Evolutionary conservation across 345 rosid species (phyloP).

Genomic region (Dovyalis caffra): DNA sequence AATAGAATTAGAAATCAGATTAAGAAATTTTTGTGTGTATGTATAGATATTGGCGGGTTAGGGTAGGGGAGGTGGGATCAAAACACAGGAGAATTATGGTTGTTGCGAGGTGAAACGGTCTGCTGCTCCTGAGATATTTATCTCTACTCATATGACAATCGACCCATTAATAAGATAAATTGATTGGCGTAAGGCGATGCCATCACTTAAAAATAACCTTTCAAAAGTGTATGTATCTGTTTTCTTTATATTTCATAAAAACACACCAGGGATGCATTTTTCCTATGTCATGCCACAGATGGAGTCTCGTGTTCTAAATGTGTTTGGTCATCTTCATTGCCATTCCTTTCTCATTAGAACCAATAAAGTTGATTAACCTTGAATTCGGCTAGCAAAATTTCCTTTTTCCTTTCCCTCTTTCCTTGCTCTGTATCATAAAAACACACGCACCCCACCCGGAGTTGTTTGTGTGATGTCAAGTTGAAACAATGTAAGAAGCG

Average conservation of each 20-base stretch:
- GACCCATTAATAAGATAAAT: too few species aligned
- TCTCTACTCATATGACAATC: too few species aligned
- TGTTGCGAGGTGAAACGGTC: too few species aligned
- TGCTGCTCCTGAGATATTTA: too few species aligned
- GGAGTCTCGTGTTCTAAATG: background rate
- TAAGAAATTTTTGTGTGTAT: too few species aligned
- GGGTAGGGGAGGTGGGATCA: too few species aligned
- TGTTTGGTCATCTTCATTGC: background rate
- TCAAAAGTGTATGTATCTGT: background rate
- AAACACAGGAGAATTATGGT: too few species aligned
- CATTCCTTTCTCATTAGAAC: background rate
- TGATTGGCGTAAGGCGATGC: too few species aligned
- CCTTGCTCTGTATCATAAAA: too few species aligned
- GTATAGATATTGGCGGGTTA: too few species aligned
- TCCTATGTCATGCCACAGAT: background rate
- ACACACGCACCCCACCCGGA: background rate
- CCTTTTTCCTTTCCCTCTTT: background rate
- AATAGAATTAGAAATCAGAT: too few species aligned
- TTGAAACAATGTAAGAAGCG: background rate
- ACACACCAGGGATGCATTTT: background rate
- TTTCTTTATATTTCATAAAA: background rate
- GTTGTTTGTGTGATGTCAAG: slow-evolving; percentile 7
- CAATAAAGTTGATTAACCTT: background rate
- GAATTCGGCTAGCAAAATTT: background rate
- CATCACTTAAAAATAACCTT: background rate